Conservation (phyloP, 345 rosid species). For the Murraya koenigii region DNA sequence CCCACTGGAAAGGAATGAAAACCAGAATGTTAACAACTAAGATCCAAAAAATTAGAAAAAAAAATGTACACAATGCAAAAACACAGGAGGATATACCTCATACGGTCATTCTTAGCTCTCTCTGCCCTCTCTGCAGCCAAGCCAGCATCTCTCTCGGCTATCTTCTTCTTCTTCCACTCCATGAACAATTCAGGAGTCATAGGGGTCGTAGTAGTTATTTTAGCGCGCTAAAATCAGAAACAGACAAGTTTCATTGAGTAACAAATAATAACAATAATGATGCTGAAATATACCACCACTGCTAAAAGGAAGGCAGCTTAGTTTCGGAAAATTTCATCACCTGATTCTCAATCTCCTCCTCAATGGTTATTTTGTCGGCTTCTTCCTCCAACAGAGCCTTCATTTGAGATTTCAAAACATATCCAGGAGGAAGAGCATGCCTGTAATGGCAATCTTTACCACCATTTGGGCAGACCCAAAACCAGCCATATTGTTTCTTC, state of each 20-base stretch:
- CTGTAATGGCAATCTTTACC: constrained; percentile 67
- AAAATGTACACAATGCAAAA: background rate
- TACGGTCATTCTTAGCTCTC: constrained; percentile 62
- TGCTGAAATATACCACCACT: background rate
- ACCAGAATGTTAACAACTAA: constrained; percentile 13
- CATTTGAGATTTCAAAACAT: constrained; percentile 66
- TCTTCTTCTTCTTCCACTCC: constrained; percentile 65
- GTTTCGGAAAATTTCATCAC: constrained; percentile 25
- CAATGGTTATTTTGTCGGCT: constrained; percentile 46
- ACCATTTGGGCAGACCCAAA: constrained; percentile 75
- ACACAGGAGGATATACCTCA: constrained; percentile 41
- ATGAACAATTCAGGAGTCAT: constrained; percentile 56
- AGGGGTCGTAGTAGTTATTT: constrained; percentile 45
- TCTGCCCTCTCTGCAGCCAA: constrained; percentile 54
- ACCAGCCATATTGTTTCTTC: constrained; percentile 80
- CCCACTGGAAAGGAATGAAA: constrained; percentile 44
- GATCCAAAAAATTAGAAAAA: background rate
- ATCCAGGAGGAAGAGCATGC: constrained; percentile 79
- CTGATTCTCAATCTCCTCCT: constrained; percentile 70
- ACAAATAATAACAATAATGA: constrained; percentile 1
- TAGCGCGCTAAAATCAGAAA: constrained; percentile 44
- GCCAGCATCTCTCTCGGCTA: constrained; percentile 52
- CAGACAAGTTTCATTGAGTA: background rate
- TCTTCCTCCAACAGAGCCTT: constrained; percentile 68
- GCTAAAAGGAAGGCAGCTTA: background rate